Evolutionary conservation across 306 rosid species (phyloP), one percentile per base, ranked within the genome.

Genomic region (Vigna radiata): DNA sequence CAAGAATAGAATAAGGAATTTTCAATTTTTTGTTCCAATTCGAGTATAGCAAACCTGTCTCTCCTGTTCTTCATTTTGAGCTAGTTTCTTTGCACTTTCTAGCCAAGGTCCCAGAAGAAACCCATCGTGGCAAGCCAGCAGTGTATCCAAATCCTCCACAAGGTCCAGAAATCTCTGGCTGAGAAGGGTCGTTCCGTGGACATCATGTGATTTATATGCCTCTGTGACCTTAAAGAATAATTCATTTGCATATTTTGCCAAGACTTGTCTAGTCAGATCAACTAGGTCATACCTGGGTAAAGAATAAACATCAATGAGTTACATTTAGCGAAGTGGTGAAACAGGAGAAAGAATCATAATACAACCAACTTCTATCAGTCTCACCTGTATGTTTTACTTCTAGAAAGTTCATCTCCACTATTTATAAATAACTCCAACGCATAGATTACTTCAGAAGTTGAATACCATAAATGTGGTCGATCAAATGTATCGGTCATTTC

Each of bases 41-140:
- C 43, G 15, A 61, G 76, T 36, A 63, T 25, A 72, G 1, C 56
- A 68, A 77, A 92, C 98, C 98, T 93, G 97, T 79, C 77, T 87
- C 71, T 87, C 73, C 81, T 91, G 90, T 62, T 89, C 88, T 91
- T 89, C 88, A 63, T 85, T 84, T 77, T 82, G 91, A 46, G 97
- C 96, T 37, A 91, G 96, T 52, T 79, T 86, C 83, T 88, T 91
- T 67, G 98, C 96, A 70, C 96, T 89, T 83, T 89, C 88, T 84
- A 91, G 79, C 97, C 97, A 91, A 25, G 97, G 93, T 37, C 98
- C 98, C 27, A 91, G 83, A 69, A 93, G 98, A 87, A 91, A 93
- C 63, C 98, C 98, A 15, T 88, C 92, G 39, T 93, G 96, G 84
- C 93, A 89, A 79, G 88, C 97, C 86, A 93, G 86, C 15, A 91